Percentiles rank a stretch among this genome's conserved stretches.
phyloP scores from a whole-genome alignment of 768 basidiomycete species.

The Mycena sanguinolenta region DNA sequence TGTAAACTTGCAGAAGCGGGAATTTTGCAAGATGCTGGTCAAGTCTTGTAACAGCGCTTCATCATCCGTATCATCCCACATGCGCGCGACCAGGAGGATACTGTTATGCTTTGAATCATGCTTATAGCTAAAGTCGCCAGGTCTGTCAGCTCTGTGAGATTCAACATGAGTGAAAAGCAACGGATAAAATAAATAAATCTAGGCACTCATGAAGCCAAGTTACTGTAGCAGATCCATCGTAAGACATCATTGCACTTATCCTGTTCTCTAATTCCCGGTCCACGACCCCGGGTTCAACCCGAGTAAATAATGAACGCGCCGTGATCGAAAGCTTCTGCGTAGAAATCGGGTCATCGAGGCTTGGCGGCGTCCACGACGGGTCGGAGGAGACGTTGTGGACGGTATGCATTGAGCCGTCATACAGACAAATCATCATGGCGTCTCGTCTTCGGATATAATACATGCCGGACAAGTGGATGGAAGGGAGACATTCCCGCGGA shows the following conservation, averaged over 20 bases:
- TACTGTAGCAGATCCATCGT: slow-evolving; percentile 67
- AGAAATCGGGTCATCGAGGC: slow-evolving; percentile 44
- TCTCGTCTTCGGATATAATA: slow-evolving; percentile 66
- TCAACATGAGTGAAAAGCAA: slow-evolving; percentile 11
- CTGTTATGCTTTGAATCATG: slow-evolving; percentile 76
- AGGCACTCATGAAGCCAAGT: slow-evolving; percentile 82
- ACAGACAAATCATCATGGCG: slow-evolving; percentile 67
- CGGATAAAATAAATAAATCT: slow-evolving; percentile 19
- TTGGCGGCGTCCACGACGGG: slow-evolving; percentile 56
- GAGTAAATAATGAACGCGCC: slow-evolving; percentile 65
- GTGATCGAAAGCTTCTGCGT: slow-evolving; percentile 62
- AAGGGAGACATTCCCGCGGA: slow-evolving; percentile 73
- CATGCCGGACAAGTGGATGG: slow-evolving; percentile 71
- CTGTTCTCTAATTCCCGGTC: slow-evolving; percentile 67
- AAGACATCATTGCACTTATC: slow-evolving; percentile 70
- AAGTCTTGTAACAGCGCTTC: slow-evolving; percentile 52
- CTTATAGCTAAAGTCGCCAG: slow-evolving; percentile 85
- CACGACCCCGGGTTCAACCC: slow-evolving; percentile 57
- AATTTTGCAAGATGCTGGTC: slow-evolving; percentile 42
- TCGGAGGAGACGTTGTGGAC: slow-evolving; percentile 63
- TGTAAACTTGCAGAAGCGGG: slow-evolving; percentile 49
- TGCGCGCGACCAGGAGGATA: slow-evolving; percentile 66
- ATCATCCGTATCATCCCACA: slow-evolving; percentile 62
- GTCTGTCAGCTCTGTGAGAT: slow-evolving; percentile 64
- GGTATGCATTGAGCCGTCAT: slow-evolving; percentile 80